phyloP scores from a whole-genome alignment of 495 filamentous ascomycete species.

The Penicillium mononematosum region DNA sequence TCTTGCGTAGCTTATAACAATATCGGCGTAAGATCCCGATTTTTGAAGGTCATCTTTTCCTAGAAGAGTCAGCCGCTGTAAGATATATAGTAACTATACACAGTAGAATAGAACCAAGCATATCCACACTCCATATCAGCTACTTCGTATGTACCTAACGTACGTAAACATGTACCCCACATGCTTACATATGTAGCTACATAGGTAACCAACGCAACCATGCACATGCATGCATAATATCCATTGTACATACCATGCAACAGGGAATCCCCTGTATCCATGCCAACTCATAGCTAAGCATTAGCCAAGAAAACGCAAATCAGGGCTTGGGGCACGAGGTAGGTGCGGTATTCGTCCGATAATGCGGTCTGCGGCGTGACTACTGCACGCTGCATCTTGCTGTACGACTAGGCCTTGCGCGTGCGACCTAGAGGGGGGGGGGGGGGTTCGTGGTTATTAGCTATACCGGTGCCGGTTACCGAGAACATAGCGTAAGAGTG shows the following conservation, averaged over 20 bases:
- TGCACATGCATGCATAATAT: neutral
- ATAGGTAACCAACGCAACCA: neutral
- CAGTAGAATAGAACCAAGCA: too few species aligned
- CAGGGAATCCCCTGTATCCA: neutral
- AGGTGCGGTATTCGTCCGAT: neutral
- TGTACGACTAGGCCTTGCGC: neutral
- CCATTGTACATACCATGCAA: neutral
- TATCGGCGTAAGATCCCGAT: too few species aligned
- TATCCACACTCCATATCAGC: neutral
- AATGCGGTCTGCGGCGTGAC: neutral
- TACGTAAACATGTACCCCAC: too few species aligned
- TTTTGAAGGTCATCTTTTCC: too few species aligned
- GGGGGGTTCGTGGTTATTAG: neutral
- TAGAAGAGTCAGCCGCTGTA: too few species aligned
- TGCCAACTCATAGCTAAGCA: slow-evolving; percentile 8
- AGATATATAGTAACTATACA: too few species aligned
- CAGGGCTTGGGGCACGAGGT: slow-evolving; percentile 1
- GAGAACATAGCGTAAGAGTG: neutral
- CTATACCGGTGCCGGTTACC: neutral
- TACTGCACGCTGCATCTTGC: slow-evolving; percentile 3
- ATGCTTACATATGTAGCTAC: neutral
- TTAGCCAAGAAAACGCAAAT: slow-evolving; percentile 9
- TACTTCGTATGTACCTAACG: neutral
- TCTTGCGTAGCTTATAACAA: too few species aligned
- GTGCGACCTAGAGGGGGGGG: neutral